Conservation (phyloP, 495 filamentous ascomycete genomes). For the Diplogelasinospora grovesii region DNA sequence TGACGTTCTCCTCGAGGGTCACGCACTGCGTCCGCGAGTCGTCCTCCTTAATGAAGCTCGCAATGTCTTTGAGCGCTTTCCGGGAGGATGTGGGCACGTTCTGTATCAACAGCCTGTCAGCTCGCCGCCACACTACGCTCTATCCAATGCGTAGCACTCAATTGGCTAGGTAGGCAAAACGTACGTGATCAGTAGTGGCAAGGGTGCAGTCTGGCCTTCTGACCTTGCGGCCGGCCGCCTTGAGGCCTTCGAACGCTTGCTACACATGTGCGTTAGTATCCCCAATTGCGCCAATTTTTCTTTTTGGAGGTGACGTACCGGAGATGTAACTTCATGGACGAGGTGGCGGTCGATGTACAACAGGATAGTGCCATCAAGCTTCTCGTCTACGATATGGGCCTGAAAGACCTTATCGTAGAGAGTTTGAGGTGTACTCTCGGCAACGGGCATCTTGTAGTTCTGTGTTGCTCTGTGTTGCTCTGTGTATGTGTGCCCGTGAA, state of each 20-base stretch:
- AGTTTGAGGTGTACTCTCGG: conserved; percentile 70
- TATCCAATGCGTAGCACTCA: no score
- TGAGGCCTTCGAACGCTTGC: conserved; percentile 96
- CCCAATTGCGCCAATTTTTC: background rate
- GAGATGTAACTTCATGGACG: conserved; percentile 96
- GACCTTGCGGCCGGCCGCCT: conserved; percentile 78
- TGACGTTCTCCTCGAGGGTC: conserved; percentile 95
- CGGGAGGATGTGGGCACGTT: conserved; percentile 87
- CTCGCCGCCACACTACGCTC: no score
- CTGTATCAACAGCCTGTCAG: conserved; percentile 40
- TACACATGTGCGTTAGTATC: conserved; percentile 23
- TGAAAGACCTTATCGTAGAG: conserved; percentile 98
- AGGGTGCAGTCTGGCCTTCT: conserved; percentile 94
- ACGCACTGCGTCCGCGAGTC: conserved; percentile 91
- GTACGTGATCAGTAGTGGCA: conserved; percentile 93
- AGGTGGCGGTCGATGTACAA: conserved; percentile 96
- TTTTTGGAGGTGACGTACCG: conserved; percentile 41
- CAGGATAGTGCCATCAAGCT: conserved; percentile 83
- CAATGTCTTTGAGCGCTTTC: conserved; percentile 82
- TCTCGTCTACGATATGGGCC: conserved; percentile 88
- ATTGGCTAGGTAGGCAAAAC: no score
- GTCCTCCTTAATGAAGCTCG: conserved; percentile 81
- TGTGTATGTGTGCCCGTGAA: no score
- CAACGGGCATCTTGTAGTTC: conserved; percentile 72
- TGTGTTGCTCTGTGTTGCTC: no score